These are phyloP conservation scores for Pseudocercospora fuligena DNA, from an alignment of 2,329 filamentous ascomycete species.

Conservation along the genomic window DNA sequence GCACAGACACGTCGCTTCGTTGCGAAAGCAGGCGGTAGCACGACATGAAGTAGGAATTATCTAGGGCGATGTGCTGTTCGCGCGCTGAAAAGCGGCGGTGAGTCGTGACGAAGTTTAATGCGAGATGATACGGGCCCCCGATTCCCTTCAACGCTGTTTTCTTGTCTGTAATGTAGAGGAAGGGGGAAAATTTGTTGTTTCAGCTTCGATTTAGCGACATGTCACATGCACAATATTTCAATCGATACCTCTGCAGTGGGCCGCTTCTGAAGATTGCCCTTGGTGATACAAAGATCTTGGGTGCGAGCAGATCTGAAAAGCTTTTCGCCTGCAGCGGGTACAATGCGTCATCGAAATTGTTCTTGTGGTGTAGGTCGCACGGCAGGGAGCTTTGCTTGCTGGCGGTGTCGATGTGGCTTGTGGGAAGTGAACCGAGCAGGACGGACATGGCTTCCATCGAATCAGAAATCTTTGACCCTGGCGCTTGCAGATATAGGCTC, in stretches of 20 bases:
- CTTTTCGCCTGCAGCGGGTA: slow-evolving; percentile 9
- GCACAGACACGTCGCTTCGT: slow-evolving; percentile 35
- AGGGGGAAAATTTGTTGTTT: not conserved
- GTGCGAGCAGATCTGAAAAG: slow-evolving; percentile 10
- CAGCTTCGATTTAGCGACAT: slow-evolving; percentile 7
- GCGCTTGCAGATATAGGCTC: not conserved
- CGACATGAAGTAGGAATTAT: slow-evolving; percentile 14
- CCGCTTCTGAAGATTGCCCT: not conserved
- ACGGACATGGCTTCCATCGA: not conserved
- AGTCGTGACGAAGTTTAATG: slow-evolving; percentile 9
- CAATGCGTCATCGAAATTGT: slow-evolving; percentile 4
- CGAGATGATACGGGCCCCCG: slow-evolving; percentile 1
- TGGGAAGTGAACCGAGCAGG: not conserved
- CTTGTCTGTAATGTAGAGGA: not conserved
- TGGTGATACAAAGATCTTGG: slow-evolving; percentile 13
- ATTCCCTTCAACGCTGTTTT: not conserved
- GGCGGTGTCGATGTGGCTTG: not conserved
- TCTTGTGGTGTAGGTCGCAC: not conserved
- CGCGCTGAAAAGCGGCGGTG: slow-evolving; percentile 9
- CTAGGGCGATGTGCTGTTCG: slow-evolving; percentile 2
- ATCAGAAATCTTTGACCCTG: not conserved
- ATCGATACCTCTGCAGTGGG: slow-evolving; percentile 4
- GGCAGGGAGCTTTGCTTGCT: not conserved
- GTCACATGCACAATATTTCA: not conserved
- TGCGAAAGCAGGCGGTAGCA: slow-evolving; percentile 25